A percentile compares a stretch with the other conserved stretches of the same genome.
phyloP scores from a whole-genome alignment of 2,329 filamentous ascomycete species.

The Cladophialophora yegresii region DNA sequence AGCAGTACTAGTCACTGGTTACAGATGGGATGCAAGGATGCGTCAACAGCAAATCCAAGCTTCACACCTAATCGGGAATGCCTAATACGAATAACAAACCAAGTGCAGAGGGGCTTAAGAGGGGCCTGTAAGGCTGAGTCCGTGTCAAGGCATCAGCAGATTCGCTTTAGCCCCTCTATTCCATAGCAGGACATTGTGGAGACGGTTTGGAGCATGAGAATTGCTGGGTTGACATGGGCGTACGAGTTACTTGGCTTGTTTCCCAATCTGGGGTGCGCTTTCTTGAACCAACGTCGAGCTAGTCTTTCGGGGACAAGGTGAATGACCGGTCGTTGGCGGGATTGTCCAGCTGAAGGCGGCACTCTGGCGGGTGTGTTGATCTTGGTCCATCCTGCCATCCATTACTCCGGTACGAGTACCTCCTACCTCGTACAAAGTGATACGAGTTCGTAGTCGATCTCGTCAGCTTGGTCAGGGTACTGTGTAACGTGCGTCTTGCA shows the following conservation, averaged over 20 bases:
- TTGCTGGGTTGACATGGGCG: slow-evolving; percentile 7
- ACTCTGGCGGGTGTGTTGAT: neutral
- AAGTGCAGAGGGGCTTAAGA: neutral
- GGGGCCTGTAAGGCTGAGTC: slow-evolving; percentile 13
- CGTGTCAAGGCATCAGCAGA: neutral
- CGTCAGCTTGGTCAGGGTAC: neutral
- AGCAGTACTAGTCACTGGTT: neutral
- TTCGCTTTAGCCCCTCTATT: neutral
- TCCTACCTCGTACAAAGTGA: no score
- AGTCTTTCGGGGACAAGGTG: neutral
- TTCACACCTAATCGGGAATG: neutral
- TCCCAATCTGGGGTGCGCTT: slow-evolving; percentile 15
- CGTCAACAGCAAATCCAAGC: neutral
- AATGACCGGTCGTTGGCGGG: neutral
- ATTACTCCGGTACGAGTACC: neutral
- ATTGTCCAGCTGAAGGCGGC: neutral
- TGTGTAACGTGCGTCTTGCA: slow-evolving; percentile 4
- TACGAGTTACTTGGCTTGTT: slow-evolving; percentile 2
- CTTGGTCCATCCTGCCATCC: neutral
- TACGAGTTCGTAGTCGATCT: neutral
- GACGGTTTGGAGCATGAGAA: slow-evolving; percentile 2
- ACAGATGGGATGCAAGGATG: slow-evolving; percentile 5
- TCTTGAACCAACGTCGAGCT: slow-evolving; percentile 6
- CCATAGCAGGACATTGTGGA: neutral
- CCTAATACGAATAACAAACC: neutral